Evolutionary conservation across 306 rosid species (phyloP), one percentile per base, ranked within the genome.

Genomic region (Begonia loranthoides): DNA sequence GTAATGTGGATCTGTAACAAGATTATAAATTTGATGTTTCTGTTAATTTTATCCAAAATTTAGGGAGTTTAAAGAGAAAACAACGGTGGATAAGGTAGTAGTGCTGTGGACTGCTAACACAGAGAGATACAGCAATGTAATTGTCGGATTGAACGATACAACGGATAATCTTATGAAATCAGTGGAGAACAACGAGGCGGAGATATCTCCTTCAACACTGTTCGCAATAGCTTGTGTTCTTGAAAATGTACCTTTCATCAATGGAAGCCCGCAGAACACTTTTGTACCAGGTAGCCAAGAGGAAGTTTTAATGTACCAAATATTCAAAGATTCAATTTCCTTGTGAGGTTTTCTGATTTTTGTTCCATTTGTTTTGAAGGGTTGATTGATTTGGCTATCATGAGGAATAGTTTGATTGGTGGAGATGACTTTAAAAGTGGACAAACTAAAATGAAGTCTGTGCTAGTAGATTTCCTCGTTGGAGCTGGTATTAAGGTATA

Each of bases 341-440:
- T 43, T 2, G 47, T 0, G 47, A 43, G 5, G 13, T 43, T 43
- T n/a, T 43, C 47, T 43, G 6, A 10, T 43, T 28, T 28, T 5
- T 7, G 36, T 7, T 28, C 8, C 36, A 28, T 28, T 16, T 21
- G 14, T 52, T 48, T 8, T 51, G 44, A 73, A 88, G 93, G 97
- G 54, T 63, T 89, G 50, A 78, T 89, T 68, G 95, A 89, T 59
- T 68, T 89, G 73, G 95, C 97, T 41, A 79, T 85, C 34, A 52
- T 68, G 60, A 84, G 60, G 44, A 89, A 85, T 76, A 65, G 72
- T 67, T 78, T 89, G 76, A 89, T 89, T 44, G 97, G 97, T 56
- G 97, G 97, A 36, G 97, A 89, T 73, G 99, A 89, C 69, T 89
- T 89, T 48, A 89, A 89, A 78, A 89, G 97, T 78, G 97, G 97